These are phyloP conservation scores for Alternaria arborescens DNA, from an alignment of 2,329 filamentous ascomycete species.

Conservation along the genomic window DNA sequence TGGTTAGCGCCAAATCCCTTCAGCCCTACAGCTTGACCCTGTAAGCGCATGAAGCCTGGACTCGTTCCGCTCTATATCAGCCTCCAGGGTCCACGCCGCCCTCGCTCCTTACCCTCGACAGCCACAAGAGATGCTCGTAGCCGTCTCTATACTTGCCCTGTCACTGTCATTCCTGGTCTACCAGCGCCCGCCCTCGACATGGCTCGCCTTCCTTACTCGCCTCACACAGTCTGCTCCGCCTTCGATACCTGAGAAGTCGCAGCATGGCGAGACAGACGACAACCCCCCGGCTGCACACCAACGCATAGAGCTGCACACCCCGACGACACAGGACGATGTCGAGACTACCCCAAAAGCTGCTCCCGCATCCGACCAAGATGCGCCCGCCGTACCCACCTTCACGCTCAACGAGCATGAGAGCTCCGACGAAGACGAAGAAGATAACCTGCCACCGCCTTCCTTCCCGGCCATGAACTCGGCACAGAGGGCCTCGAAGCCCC, in stretches of 20 bases:
- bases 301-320: slow-evolving; percentile 7
- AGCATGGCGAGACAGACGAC: slow-evolving; percentile 20
- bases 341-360: slow-evolving; percentile 46
- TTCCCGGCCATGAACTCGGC: slow-evolving; percentile 59
- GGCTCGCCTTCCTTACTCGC: slow-evolving; percentile 34
- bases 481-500: slow-evolving; percentile 51
- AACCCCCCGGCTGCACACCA: slow-evolving; percentile 23
- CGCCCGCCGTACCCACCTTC: slow-evolving; percentile 44
- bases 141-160: slow-evolving; percentile 48
- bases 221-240: slow-evolving; percentile 18
- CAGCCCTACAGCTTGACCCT: slow-evolving; percentile 26
- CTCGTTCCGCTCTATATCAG: slow-evolving; percentile 16
- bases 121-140: slow-evolving; percentile 49
- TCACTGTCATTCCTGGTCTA: slow-evolving; percentile 50
- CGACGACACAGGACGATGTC: slow-evolving; percentile 12
- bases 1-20: slow-evolving; percentile 19
- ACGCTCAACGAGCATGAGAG: slow-evolving; percentile 48
- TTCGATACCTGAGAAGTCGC: slow-evolving; percentile 26
- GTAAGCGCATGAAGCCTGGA: slow-evolving; percentile 12
- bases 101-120: slow-evolving; percentile 27
- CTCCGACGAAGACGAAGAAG: slow-evolving; percentile 41
- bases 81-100: slow-evolving; percentile 22
- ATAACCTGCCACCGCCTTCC: slow-evolving; percentile 51
- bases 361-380: slow-evolving; percentile 24
- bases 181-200: slow-evolving; percentile 49